Conservation (phyloP, 2,329 filamentous ascomycete genomes). For the Ophiostoma quercus region DNA sequence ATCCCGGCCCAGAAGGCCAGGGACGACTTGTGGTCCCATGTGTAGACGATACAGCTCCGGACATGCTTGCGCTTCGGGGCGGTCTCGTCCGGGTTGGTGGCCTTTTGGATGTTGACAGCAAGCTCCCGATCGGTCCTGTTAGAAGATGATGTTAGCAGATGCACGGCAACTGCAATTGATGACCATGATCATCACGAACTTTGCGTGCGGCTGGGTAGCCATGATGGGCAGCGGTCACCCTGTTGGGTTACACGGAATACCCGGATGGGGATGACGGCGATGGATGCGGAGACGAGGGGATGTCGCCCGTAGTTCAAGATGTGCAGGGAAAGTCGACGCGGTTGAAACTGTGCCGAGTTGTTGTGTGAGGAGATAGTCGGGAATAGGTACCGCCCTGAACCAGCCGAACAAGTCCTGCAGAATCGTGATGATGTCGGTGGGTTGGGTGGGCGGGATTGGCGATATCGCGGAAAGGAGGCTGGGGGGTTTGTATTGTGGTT, state of each 20-base stretch:
- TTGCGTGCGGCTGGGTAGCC: slow-evolving; percentile 27
- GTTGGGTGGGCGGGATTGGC: slow-evolving; percentile 3
- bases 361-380: neutral
- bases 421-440: neutral
- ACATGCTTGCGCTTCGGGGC: slow-evolving; percentile 85
- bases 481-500: slow-evolving; percentile 13
- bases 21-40: slow-evolving; percentile 97
- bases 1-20: slow-evolving; percentile 95
- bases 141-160: neutral
- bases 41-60: slow-evolving; percentile 94
- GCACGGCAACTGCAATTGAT: neutral
- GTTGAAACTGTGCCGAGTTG: neutral
- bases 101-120: slow-evolving; percentile 65
- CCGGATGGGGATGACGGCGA: slow-evolving; percentile 16
- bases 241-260: slow-evolving; percentile 15
- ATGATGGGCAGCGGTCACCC: slow-evolving; percentile 23
- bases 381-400: neutral
- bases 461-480: slow-evolving; percentile 20
- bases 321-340: neutral
- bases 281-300: neutral
- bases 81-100: slow-evolving; percentile 62
- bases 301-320: slow-evolving; percentile 19
- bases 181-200: slow-evolving; percentile 19
- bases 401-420: slow-evolving; percentile 15
- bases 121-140: slow-evolving; percentile 62